A percentile compares a stretch with the other conserved stretches of the same genome.
phyloP scores from a whole-genome alignment of 192 early-diverging fungal genomes.

The Rhizoclosmatium sp. region DNA sequence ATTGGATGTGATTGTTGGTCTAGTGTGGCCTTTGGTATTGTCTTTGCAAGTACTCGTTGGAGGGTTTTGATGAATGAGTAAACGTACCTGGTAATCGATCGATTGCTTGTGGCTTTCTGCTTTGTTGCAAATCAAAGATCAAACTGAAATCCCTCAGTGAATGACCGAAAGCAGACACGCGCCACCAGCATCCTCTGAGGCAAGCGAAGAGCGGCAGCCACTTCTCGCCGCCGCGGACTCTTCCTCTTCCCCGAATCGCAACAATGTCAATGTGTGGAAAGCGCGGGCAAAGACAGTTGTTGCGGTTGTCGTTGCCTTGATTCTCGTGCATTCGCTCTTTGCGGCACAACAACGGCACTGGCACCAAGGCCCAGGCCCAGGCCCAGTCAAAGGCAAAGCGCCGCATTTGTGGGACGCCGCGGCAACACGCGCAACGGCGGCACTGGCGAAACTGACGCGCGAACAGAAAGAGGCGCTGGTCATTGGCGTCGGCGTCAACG shows the following conservation, averaged over 20 bases:
- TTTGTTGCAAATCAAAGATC: slow-evolving; percentile 65
- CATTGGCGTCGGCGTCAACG: neutral
- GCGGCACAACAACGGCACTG: slow-evolving; percentile 10
- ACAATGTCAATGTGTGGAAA: too few species aligned
- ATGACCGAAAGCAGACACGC: slow-evolving; percentile 62
- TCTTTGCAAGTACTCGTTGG: slow-evolving; percentile 50
- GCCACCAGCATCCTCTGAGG: too few species aligned
- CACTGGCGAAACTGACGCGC: slow-evolving; percentile 2
- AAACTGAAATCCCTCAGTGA: slow-evolving; percentile 67
- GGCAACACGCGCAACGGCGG: neutral
- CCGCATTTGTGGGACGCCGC: slow-evolving; percentile 26
- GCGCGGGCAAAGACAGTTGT: too few species aligned
- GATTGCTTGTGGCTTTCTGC: slow-evolving; percentile 94
- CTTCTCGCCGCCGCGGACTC: too few species aligned
- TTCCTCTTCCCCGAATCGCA: neutral
- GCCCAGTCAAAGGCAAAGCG: neutral
- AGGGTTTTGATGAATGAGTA: slow-evolving; percentile 57
- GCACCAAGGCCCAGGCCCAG: too few species aligned
- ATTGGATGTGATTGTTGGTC: slow-evolving; percentile 40
- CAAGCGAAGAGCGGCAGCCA: too few species aligned
- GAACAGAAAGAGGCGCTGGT: slow-evolving; percentile 5
- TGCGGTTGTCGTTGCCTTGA: neutral
- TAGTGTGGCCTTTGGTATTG: slow-evolving; percentile 55
- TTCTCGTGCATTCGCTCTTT: neutral
- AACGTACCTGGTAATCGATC: slow-evolving; percentile 80